Evolutionary conservation across 768 basidiomycete genomes (phyloP), one percentile per base, ranked within the genome.

Genomic region (Boletus tomentosulus): DNA sequence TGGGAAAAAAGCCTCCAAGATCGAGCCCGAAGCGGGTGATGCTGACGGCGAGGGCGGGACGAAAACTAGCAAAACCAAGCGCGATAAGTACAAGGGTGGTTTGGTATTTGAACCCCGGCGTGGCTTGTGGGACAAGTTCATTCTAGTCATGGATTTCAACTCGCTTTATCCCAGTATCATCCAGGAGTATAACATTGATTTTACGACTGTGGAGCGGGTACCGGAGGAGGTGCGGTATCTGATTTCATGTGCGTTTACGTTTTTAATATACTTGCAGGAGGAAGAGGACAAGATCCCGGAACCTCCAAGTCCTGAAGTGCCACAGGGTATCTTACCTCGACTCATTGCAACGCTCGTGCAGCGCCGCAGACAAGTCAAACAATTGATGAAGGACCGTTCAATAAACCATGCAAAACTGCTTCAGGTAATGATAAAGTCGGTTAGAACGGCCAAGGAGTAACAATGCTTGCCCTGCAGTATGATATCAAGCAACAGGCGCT

Each of bases 131-230:
- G 97, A 98, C 75, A 95, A 86, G 62, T 97, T 79, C 66, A 89
- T 98, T 71, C 80, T 99, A 16, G 97, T 99, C 71, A 99, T 99
- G 97, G 97, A 99, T 71, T 99, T 98, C 85, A 99, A 99, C 72
- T 97, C 94, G 56, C 78, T 99, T 52, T 99, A 99, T 68, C 97
- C 97, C 6, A 94, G 91, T 69, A 99, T 99, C 76, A 99, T 99
- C 46, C 97, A 98, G 66, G 97, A 99, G 76, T 99, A 91, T 67
- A 98, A 99, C 68, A 98, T 99, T 61, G 97, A 98, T 72, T 98
- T 98, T 64, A 98, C 97, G 10, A 99, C 97, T 0, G 86, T 98
- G 19, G 89, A 92, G 43, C 80, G 81, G 51, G 75, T 79, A 8
- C 83, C 83, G 25, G 75, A 78, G 54, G 82, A 82, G 64, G 88